Conservation (phyloP, 331 rosid species). For the Pyrus hybrid region DNA sequence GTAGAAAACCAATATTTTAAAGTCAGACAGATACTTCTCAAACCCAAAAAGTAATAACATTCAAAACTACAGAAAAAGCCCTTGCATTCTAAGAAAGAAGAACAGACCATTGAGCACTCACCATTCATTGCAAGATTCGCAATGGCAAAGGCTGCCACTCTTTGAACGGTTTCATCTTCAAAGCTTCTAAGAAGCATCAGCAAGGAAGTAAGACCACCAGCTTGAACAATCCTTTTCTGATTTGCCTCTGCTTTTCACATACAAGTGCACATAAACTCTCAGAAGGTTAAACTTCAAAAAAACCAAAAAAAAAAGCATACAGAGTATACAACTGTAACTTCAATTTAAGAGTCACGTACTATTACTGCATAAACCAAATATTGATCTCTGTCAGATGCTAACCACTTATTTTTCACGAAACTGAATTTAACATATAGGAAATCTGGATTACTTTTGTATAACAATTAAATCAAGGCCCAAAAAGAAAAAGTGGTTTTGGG, state of each 20-base stretch:
- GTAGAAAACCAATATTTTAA: not conserved
- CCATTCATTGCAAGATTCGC: slow-evolving; percentile 99
- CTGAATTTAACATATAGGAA: not conserved
- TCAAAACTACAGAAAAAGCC: slow-evolving; percentile 17
- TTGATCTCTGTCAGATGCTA: not conserved
- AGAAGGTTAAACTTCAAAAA: not conserved
- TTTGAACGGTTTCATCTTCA: slow-evolving; percentile 86
- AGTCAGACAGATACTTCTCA: not conserved
- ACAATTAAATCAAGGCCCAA: not conserved
- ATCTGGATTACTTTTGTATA: not conserved
- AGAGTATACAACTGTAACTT: not conserved
- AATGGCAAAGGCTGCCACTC: slow-evolving; percentile 98
- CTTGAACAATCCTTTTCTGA: slow-evolving; percentile 86
- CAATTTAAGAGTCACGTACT: not conserved
- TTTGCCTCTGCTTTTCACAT: slow-evolving; percentile 64
- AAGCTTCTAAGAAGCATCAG: slow-evolving; percentile 92
- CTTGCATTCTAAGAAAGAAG: not conserved
- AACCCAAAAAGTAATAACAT: slow-evolving; percentile 6
- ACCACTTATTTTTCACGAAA: not conserved
- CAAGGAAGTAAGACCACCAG: slow-evolving; percentile 95
- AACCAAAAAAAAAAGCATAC: not conserved
- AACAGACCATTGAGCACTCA: slow-evolving; percentile 14
- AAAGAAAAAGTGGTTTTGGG: too few relatives aligned
- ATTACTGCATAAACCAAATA: not conserved
- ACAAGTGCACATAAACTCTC: slow-evolving; percentile 7